phyloP scores from a whole-genome alignment of 768 basidiomycete species.

The Boletus tomentosulus region DNA sequence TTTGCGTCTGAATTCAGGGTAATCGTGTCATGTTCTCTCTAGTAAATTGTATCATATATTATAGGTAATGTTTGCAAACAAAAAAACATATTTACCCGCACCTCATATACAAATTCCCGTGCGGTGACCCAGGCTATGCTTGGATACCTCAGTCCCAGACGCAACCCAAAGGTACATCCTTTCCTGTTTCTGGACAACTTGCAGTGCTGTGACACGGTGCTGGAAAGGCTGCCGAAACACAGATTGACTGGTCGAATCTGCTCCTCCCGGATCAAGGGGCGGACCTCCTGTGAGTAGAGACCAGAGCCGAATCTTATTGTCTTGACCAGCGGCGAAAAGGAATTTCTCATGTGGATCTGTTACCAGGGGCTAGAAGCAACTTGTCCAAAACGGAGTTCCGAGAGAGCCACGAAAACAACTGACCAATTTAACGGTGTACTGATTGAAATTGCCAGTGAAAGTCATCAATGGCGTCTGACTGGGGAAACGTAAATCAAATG shows the following conservation, averaged over 20 bases:
- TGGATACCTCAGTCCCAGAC: constrained; percentile 41
- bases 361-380: constrained; percentile 49
- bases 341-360: constrained; percentile 54
- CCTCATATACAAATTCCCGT: not conserved
- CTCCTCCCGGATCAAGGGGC: constrained; percentile 16
- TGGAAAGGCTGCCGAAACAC: constrained; percentile 35
- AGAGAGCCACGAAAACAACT: constrained; percentile 16
- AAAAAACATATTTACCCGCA: not conserved
- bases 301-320: constrained; percentile 64
- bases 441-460: constrained; percentile 58
- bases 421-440: constrained; percentile 49
- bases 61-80: not conserved
- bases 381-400: constrained; percentile 1
- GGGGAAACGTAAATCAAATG: constrained; percentile 60
- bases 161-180: constrained; percentile 52
- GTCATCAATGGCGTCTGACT: constrained; percentile 40
- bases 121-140: constrained; percentile 47
- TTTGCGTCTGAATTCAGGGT: not conserved
- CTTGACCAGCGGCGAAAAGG: constrained; percentile 68
- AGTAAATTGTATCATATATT: constrained; percentile 7
- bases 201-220: constrained; percentile 43
- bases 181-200: constrained; percentile 41
- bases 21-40: constrained; percentile 3
- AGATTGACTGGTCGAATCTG: constrained; percentile 9
- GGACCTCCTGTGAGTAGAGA: constrained; percentile 52